Evolutionary conservation across 495 filamentous ascomycete genomes (phyloP).

Genomic region (Talaromyces trachyspermus): DNA sequence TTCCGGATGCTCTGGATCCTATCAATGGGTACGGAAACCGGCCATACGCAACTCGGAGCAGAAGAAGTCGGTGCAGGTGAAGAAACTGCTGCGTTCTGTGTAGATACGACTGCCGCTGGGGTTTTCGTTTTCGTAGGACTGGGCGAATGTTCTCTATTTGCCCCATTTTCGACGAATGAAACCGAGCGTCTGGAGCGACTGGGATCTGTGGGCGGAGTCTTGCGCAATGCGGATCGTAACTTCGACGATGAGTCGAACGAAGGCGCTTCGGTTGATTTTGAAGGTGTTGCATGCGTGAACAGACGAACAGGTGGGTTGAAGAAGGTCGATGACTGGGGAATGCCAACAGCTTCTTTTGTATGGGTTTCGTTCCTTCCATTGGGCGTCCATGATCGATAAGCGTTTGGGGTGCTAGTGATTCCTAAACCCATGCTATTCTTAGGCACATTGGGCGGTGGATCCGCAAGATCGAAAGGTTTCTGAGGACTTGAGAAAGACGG

Average conservation of each 20-base stretch:
- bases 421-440: constrained; percentile 22
- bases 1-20: too few relatives aligned
- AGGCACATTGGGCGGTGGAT: constrained; percentile 7
- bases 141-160: not conserved
- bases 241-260: not conserved
- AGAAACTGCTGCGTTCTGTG: too few relatives aligned
- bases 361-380: not conserved
- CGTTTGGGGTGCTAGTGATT: constrained; percentile 22
- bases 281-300: too few relatives aligned
- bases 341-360: not conserved
- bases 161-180: constrained; percentile 19
- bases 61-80: too few relatives aligned
- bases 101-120: too few relatives aligned
- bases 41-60: too few relatives aligned
- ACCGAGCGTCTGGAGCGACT: constrained; percentile 16
- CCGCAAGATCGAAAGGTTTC: constrained; percentile 15
- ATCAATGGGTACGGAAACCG: too few relatives aligned
- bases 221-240: constrained; percentile 20
- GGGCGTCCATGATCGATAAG: not conserved
- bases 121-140: too few relatives aligned
- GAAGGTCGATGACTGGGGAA: not conserved
- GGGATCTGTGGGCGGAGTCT: constrained; percentile 13
- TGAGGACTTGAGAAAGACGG: constrained; percentile 20
- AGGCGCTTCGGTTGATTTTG: constrained; percentile 4
- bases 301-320: not conserved